These are phyloP conservation scores for Lactarius hengduanensis DNA, from an alignment of 768 basidiomycete species.

Conservation along the genomic window DNA sequence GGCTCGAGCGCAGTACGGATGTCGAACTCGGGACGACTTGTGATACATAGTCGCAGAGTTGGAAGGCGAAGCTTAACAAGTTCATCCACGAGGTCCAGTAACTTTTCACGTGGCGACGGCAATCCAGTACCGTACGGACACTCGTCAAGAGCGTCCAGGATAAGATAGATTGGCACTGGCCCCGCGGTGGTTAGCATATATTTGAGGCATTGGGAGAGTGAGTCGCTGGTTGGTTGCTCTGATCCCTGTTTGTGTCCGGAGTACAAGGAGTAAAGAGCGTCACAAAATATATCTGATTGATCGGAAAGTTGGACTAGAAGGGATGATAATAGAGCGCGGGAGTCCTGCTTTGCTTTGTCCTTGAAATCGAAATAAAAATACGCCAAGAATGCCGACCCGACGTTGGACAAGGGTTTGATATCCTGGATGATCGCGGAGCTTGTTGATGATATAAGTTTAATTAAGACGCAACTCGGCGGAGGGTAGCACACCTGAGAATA, in stretches of 20 bases:
- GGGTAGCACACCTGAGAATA: neutral
- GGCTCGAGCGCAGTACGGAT: neutral
- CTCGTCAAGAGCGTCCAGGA: conserved; percentile 4
- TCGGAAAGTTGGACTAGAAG: neutral
- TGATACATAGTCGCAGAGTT: neutral
- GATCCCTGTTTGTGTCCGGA: neutral
- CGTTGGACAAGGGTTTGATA: neutral
- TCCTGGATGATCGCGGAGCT: neutral
- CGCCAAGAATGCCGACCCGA: neutral
- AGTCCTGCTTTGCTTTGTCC: too few relatives aligned
- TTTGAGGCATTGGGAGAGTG: neutral
- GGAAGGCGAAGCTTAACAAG: neutral
- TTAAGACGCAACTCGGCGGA: neutral
- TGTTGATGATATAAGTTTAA: neutral
- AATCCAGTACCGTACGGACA: neutral
- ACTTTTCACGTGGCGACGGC: neutral
- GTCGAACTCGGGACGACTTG: neutral
- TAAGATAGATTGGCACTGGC: neutral
- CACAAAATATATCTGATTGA: neutral
- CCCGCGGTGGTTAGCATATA: neutral
- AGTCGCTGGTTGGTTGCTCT: neutral
- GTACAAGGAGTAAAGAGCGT: neutral
- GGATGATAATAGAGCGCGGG: too few relatives aligned
- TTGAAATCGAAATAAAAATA: neutral
- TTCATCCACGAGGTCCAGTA: neutral